Evolutionary conservation across 192 early-diverging fungal genomes (phyloP), one percentile per base, ranked within the genome.

Genomic region (Diversispora epigaea): DNA sequence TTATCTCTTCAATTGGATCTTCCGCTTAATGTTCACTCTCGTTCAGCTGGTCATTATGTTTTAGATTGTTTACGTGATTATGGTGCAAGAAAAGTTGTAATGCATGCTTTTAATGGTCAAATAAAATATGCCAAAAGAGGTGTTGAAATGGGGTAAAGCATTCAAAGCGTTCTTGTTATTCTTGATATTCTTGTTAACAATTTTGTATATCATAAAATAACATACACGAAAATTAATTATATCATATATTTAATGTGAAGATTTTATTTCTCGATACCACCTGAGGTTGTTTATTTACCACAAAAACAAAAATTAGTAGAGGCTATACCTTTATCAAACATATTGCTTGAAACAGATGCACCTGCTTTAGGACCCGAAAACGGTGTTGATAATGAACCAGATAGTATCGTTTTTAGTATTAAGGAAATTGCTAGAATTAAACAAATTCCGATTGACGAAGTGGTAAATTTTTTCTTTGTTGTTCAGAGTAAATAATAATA

Each of bases 41-140:
- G 87, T 60, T 81, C 69, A 25, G 87, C 87, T 21, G 87, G 87
- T 8, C 83, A 88, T 56, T 77, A 88, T 80, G 80, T 83, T 4
- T 77, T 88, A 46, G 80, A 80, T n/a, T 68, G 84, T 12, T 75
- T 88, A 61, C 77, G 79, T 7, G 82, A 85, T 65, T 76, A 80
- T 45, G 81, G 77, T 1, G 85, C 84, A 46, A 84, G 80, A 57
- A 77, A 77, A 21, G 85, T 87, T 4, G 81, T 84, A 10, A 49
- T 86, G 77, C 87, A 86, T 74, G 87, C 87, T 17, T 86, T 86
- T 78, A 86, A 88, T 76, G 85, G 85, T 22, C 84, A 84, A 56
- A 41, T 80, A 12, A 79, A 81, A 45, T 83, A 86, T 77, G 84
- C 83, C 0, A 76, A 80, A 55, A 77, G 65, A 61, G 84, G 71